Evolutionary conservation across 1,139 yeast genomes (phyloP), one percentile per base, ranked within the genome.

Genomic region (Yamadazyma atlantica): DNA sequence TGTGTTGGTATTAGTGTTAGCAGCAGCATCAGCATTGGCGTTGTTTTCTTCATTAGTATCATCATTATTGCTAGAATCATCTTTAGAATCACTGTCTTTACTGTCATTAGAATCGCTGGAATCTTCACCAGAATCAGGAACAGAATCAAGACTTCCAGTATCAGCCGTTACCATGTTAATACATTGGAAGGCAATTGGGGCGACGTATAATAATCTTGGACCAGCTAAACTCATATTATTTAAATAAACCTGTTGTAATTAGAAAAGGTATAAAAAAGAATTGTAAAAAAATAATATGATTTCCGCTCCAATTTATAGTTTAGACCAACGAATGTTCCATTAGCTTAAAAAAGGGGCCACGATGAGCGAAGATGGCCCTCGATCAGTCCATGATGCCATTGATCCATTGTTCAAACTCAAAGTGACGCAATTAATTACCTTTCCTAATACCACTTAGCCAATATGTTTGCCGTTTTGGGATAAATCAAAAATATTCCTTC

Each of bases 1-100:
- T n/a, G 34, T 42, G 23, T 50, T 42, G 24, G 33, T 39, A 19
- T 48, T 42, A 19, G 22, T 9, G 22, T n/a, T n/a, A n/a, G n/a
- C n/a, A n/a, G n/a, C n/a, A n/a, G n/a, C 31, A 22, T 36, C 30
- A 9, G 28, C 39, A 11, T 32, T 33, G 19, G 15, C 25, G 22
- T 33, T 16, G 33, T 22, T 24, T 11, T 9, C 21, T 12, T 28
- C 27, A 18, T 27, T n/a, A 16, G 22, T 27, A 9, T 15, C 14
- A 19, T 26, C 31, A 30, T 31, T 34, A 19, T 17, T 13, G 8
- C 30, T 18, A 16, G 32, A 26, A 31, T 28, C 35, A 26, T 23
- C 22, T 4, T 31, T n/a, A 6, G 15, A 13, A 32, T 23, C 19
- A 32, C n/a, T 28, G 31, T 19, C 29, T 7, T 13, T 14, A 13